phyloP scores from a whole-genome alignment of 2,329 filamentous ascomycete genomes.

The Xylariaceae sp. region DNA sequence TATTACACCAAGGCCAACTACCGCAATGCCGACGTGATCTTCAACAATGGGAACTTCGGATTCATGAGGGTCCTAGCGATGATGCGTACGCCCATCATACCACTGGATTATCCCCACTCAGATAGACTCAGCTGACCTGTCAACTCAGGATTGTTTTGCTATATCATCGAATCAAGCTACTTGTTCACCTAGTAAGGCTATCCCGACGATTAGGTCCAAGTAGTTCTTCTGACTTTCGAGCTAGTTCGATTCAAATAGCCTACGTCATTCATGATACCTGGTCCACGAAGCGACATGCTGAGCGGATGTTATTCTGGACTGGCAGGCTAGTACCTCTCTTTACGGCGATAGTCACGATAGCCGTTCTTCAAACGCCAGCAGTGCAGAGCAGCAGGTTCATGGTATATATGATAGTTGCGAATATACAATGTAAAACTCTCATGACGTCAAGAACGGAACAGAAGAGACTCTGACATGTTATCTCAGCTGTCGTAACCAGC shows the following conservation, averaged over 20 bases:
- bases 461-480: constrained; percentile 2
- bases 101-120: not conserved
- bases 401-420: constrained; percentile 22
- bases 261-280: constrained; percentile 16
- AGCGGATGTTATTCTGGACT: constrained; percentile 8
- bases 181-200: constrained; percentile 15
- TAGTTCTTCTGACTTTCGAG: constrained; percentile 1
- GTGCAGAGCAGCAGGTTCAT: constrained; percentile 22
- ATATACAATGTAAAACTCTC: constrained; percentile 15
- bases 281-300: constrained; percentile 6
- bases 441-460: not conserved
- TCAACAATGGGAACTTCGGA: constrained; percentile 25
- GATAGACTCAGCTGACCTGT: not conserved
- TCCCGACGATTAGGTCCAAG: not conserved
- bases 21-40: constrained; percentile 23
- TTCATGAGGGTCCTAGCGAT: constrained; percentile 21
- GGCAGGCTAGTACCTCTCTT: constrained; percentile 17
- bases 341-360: constrained; percentile 17
- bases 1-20: constrained; percentile 23
- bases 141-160: constrained; percentile 19
- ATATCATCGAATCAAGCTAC: constrained; percentile 22
- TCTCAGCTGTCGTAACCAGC: constrained; percentile 17
- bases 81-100: constrained; percentile 16
- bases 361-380: constrained; percentile 17
- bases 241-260: constrained; percentile 18